Evolutionary conservation across 768 basidiomycete species (phyloP).

Genomic region (Boletus bicolor): DNA sequence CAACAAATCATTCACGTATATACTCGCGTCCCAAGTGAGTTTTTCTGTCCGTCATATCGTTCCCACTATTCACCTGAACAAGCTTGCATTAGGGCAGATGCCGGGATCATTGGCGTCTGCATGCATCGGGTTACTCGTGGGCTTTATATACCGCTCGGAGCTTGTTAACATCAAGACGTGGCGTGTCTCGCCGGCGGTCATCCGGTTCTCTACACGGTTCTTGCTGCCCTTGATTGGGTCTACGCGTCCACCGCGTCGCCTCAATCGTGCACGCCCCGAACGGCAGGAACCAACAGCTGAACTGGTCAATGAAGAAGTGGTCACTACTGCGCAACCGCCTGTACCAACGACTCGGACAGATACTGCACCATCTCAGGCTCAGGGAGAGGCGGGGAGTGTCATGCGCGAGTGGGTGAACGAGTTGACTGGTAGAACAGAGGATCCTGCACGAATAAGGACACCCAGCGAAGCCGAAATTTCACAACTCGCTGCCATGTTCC

Average conservation of each 20-base stretch:
- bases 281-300: constrained; percentile 16
- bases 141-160: constrained; percentile 83
- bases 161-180: constrained; percentile 75
- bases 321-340: constrained; percentile 56
- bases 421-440: constrained; percentile 62
- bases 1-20: constrained; percentile 74
- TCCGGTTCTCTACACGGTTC: constrained; percentile 53
- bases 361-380: constrained; percentile 17
- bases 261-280: constrained; percentile 75
- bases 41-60: neutral
- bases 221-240: constrained; percentile 68
- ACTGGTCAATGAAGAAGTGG: constrained; percentile 51
- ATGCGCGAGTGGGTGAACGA: constrained; percentile 80
- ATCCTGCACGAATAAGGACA: constrained; percentile 58
- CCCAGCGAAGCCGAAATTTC: constrained; percentile 75
- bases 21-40: constrained; percentile 69
- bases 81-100: constrained; percentile 69
- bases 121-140: constrained; percentile 61
- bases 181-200: constrained; percentile 61
- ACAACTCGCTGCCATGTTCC: constrained; percentile 80
- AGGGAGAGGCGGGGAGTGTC: constrained; percentile 39
- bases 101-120: constrained; percentile 66
- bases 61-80: constrained; percentile 5
- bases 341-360: constrained; percentile 24
- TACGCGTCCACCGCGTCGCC: constrained; percentile 57